These are phyloP conservation scores for Eimeria sp. DNA, from an alignment of 169 alveolate genomes.

Conservation along the genomic window DNA sequence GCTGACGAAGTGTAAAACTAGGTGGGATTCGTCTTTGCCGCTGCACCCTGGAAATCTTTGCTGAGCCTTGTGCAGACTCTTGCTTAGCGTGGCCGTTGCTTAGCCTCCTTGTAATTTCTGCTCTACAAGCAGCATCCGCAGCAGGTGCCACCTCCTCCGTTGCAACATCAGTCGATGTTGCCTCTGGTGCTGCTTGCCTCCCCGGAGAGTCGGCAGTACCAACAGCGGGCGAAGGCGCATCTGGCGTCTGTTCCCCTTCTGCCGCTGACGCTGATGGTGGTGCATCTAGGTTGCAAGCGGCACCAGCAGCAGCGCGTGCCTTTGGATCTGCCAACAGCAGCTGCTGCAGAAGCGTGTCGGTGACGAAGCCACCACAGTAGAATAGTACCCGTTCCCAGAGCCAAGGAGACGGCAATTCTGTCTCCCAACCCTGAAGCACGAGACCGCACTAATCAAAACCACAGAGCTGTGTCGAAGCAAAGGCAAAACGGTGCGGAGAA, in stretches of 20 bases:
- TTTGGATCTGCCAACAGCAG: slow-evolving; percentile 64
- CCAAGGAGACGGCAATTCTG: slow-evolving; percentile 83
- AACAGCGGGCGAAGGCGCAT: slow-evolving; percentile 15
- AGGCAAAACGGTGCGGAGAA: not conserved
- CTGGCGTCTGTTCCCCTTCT: not conserved
- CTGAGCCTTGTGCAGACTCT: not conserved
- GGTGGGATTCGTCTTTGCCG: slow-evolving; percentile 25
- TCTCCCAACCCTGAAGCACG: slow-evolving; percentile 71
- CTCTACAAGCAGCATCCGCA: not conserved
- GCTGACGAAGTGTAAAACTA: not conserved
- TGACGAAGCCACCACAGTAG: slow-evolving; percentile 53
- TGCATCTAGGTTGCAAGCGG: slow-evolving; percentile 46
- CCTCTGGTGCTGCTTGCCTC: not conserved
- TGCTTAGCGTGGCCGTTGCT: not conserved
- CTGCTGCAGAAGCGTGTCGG: slow-evolving; percentile 52
- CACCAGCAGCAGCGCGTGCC: slow-evolving; percentile 72
- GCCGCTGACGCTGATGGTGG: slow-evolving; percentile 3
- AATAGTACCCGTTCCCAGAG: slow-evolving; percentile 77
- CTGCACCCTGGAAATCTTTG: not conserved
- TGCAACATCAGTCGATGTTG: not conserved
- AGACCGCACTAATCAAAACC: slow-evolving; percentile 16
- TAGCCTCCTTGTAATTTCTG: not conserved
- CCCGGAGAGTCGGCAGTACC: not conserved
- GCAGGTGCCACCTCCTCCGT: not conserved
- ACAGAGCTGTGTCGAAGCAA: not conserved